phyloP scores from a whole-genome alignment of 495 filamentous ascomycete species.

The Aspergillus bertholletiae region DNA sequence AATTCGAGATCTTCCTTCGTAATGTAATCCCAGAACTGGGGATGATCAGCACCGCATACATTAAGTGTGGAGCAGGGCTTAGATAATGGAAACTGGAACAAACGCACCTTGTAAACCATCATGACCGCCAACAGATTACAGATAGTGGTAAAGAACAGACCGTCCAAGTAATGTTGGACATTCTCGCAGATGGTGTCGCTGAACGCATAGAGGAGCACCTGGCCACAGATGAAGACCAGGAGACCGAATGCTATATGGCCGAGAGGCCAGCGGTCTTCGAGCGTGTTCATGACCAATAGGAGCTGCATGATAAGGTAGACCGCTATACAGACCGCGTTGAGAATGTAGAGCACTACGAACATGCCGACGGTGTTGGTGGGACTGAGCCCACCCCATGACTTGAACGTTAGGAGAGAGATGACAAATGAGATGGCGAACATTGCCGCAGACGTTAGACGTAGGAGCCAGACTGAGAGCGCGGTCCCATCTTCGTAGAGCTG shows the following conservation, averaged over 20 bases:
- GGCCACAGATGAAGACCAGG: constrained; percentile 88
- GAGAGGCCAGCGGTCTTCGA: constrained; percentile 93
- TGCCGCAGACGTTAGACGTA: constrained; percentile 68
- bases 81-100: background rate
- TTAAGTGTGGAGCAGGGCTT: constrained; percentile 3
- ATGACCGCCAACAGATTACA: constrained; percentile 95
- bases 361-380: constrained; percentile 83
- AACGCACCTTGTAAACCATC: constrained; percentile 97
- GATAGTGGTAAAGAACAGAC: constrained; percentile 89
- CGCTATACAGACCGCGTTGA: constrained; percentile 81
- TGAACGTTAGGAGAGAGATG: constrained; percentile 89
- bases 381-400: constrained; percentile 79
- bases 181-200: constrained; percentile 79
- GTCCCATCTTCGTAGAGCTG: constrained; percentile 99
- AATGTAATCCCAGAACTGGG: constrained; percentile 97
- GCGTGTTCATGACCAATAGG: constrained; percentile 80
- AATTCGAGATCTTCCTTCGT: constrained; percentile 98
- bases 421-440: constrained; percentile 88
- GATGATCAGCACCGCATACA: constrained; percentile 5
- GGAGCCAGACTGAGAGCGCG: constrained; percentile 86
- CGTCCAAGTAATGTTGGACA: constrained; percentile 91
- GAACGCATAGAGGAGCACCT: constrained; percentile 89
- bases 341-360: constrained; percentile 88
- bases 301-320: constrained; percentile 88
- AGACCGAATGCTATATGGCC: constrained; percentile 91